phyloP scores from a whole-genome alignment of 768 basidiomycete genomes.

The Panaeolus cyanescens region DNA sequence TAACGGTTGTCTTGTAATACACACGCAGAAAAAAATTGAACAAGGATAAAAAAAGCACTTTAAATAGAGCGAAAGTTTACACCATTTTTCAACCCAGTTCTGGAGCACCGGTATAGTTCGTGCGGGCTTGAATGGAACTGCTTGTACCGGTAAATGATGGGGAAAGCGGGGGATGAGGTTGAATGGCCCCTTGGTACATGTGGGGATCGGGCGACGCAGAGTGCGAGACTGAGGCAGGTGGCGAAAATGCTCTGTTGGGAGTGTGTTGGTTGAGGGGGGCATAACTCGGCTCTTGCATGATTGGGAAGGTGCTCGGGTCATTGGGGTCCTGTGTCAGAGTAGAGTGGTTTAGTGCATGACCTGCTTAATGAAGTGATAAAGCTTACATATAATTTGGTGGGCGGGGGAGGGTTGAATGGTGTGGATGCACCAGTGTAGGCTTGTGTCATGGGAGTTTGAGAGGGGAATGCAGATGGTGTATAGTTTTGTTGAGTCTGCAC shows the following conservation, averaged over 20 bases:
- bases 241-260: background rate
- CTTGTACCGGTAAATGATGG: background rate
- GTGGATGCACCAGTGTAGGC: conserved; percentile 15
- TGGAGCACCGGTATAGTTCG: background rate
- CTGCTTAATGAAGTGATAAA: background rate
- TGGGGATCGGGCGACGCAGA: background rate
- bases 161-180: background rate
- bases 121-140: background rate
- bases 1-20: background rate
- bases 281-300: background rate
- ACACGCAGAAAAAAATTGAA: background rate
- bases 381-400: background rate
- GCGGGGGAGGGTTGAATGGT: conserved; percentile 24
- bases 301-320: background rate
- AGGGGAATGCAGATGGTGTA: background rate
- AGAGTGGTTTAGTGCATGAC: background rate
- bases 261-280: background rate
- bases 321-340: background rate
- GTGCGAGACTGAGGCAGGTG: background rate
- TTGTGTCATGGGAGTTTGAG: background rate
- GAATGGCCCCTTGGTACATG: background rate
- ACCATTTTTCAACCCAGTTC: background rate
- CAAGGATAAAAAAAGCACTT: background rate
- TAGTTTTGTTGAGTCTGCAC: background rate
- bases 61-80: background rate